These are phyloP conservation scores for Fusarium sp. DNA, from an alignment of 2,329 filamentous ascomycete genomes.

Conservation along the genomic window DNA sequence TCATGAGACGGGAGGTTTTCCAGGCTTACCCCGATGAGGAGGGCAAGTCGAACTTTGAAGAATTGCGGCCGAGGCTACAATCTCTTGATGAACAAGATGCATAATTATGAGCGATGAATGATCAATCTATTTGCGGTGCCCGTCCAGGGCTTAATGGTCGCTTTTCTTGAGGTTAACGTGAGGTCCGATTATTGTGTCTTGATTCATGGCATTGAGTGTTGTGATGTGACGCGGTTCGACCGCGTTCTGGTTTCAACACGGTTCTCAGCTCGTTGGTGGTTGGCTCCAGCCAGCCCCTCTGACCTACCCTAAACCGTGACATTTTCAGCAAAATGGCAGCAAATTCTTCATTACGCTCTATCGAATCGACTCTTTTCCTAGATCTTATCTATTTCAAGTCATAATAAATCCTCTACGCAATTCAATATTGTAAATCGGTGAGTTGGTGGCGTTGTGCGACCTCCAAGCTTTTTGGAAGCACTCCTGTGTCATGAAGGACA, in stretches of 20 bases:
- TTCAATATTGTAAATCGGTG: no score
- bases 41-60: constrained; percentile 53
- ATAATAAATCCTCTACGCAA: no score
- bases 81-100: constrained; percentile 44
- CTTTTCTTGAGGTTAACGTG: not conserved
- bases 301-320: not conserved
- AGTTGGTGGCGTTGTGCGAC: no score
- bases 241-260: not conserved
- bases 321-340: not conserved
- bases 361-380: not conserved
- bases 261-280: not conserved
- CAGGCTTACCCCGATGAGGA: constrained; percentile 57
- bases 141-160: not conserved
- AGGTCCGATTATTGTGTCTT: not conserved
- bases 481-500: no score
- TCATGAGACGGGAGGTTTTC: constrained; percentile 77
- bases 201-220: not conserved
- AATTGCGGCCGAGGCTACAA: constrained; percentile 50
- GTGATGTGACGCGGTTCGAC: not conserved
- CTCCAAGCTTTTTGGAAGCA: no score
- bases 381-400: no score
- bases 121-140: not conserved
- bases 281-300: not conserved
- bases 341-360: not conserved
- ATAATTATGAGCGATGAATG: constrained; percentile 20